Conservation (phyloP, 495 filamentous ascomycete genomes). For the Mytilinidion resinicola region DNA sequence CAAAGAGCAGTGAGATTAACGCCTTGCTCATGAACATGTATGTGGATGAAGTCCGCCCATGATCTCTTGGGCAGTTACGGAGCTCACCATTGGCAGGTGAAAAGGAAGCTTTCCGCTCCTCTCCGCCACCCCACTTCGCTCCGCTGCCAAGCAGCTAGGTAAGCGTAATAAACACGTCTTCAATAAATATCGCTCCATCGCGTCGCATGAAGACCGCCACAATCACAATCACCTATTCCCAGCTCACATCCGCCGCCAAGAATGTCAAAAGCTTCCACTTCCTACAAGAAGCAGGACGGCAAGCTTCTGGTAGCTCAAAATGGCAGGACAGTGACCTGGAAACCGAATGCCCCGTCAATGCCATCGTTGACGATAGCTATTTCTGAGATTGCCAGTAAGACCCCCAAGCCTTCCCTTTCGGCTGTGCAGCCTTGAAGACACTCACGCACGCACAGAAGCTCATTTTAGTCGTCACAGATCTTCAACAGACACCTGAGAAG, state of each 20-base stretch:
- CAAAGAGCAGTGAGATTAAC: too few relatives aligned
- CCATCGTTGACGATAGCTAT: constrained; percentile 63
- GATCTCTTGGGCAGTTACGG: too few relatives aligned
- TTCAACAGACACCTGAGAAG: constrained; percentile 84
- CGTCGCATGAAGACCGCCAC: too few relatives aligned
- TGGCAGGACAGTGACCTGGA: constrained; percentile 71
- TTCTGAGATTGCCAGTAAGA: constrained; percentile 53
- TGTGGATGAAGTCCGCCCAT: too few relatives aligned
- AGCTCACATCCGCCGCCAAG: background rate
- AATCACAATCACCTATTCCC: too few relatives aligned
- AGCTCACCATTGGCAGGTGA: too few relatives aligned
- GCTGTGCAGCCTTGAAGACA: background rate
- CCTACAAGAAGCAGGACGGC: constrained; percentile 97
- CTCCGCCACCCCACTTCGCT: too few relatives aligned
- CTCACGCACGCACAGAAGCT: background rate
- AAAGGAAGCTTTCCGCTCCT: too few relatives aligned
- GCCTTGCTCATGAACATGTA: too few relatives aligned
- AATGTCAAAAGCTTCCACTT: constrained; percentile 56
- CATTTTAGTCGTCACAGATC: constrained; percentile 44
- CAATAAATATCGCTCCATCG: too few relatives aligned
- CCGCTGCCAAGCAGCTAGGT: too few relatives aligned
- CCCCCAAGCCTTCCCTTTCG: background rate
- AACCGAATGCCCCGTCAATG: constrained; percentile 52
- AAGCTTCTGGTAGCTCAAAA: constrained; percentile 65
- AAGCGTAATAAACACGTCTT: too few relatives aligned